Percentiles rank a stretch among this genome's conserved stretches.
Evolutionary conservation across 2,329 filamentous ascomycete species (phyloP).

Genomic region (Monosporascus sp.): DNA sequence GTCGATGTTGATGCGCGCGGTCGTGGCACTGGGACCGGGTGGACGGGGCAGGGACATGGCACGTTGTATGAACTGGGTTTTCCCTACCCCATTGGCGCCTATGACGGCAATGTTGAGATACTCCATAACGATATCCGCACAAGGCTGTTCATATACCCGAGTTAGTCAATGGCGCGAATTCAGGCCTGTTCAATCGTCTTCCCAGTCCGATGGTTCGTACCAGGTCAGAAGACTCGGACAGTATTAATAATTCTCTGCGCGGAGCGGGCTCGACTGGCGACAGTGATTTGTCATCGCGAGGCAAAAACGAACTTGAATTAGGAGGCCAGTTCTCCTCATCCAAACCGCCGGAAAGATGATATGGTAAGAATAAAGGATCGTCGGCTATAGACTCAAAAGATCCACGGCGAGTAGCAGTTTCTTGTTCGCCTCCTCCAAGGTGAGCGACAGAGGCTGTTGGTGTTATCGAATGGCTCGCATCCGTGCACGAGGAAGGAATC

Average conservation of each 20-base stretch:
- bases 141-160: constrained; percentile 3
- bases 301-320: constrained; percentile 20
- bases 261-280: constrained; percentile 38
- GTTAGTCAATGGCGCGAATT: background rate
- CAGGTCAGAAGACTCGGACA: constrained; percentile 27
- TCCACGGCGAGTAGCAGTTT: constrained; percentile 31
- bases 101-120: constrained; percentile 62
- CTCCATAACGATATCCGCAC: constrained; percentile 41
- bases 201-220: background rate
- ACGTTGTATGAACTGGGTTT: constrained; percentile 63
- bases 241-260: constrained; percentile 44
- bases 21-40: constrained; percentile 50
- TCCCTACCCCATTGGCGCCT: constrained; percentile 61
- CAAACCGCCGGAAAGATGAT: constrained; percentile 32
- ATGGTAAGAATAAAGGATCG: constrained; percentile 50
- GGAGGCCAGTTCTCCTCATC: constrained; percentile 24
- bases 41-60: constrained; percentile 51
- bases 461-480: constrained; percentile 2
- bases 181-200: background rate
- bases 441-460: constrained; percentile 1
- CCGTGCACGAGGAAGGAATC: constrained; percentile 5
- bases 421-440: constrained; percentile 9
- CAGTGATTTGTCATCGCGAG: constrained; percentile 35
- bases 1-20: constrained; percentile 54
- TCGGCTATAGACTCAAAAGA: constrained; percentile 50